Evolutionary conservation across 768 basidiomycete species (phyloP).

Genomic region (Suillus spraguei): DNA sequence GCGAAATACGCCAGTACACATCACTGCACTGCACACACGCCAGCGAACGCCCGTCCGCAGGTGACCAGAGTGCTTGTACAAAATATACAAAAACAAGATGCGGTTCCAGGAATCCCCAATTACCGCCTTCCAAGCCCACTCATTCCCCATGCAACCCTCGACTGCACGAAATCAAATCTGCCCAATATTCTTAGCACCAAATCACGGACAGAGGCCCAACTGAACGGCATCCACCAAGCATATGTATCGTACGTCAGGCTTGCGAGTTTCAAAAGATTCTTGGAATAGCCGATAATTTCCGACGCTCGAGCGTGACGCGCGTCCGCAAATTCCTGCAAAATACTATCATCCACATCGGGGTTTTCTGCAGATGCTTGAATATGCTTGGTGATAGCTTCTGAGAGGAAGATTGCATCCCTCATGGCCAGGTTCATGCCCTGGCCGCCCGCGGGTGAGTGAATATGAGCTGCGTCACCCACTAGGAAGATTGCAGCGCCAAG

Average conservation of each 20-base stretch:
- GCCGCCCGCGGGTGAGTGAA: slow-evolving; percentile 56
- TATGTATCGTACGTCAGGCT: slow-evolving; percentile 26
- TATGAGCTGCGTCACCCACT: slow-evolving; percentile 48
- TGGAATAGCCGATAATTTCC: slow-evolving; percentile 43
- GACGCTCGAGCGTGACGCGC: slow-evolving; percentile 42
- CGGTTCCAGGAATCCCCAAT: not conserved
- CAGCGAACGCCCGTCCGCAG: too few species aligned
- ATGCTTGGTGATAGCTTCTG: slow-evolving; percentile 41
- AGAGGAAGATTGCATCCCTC: slow-evolving; percentile 55
- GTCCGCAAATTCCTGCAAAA: slow-evolving; percentile 38
- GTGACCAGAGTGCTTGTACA: too few species aligned
- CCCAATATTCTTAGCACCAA: slow-evolving; percentile 25
- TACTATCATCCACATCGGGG: slow-evolving; percentile 22
- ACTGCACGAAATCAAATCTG: slow-evolving; percentile 20
- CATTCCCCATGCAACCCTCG: slow-evolving; percentile 25
- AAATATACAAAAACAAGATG: not conserved
- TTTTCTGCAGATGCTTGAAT: slow-evolving; percentile 22
- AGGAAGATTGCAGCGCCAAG: slow-evolving; percentile 22
- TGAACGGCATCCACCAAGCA: slow-evolving; percentile 29
- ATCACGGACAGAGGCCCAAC: slow-evolving; percentile 28
- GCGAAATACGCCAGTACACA: too few species aligned
- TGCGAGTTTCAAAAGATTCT: slow-evolving; percentile 30
- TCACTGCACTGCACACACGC: too few species aligned
- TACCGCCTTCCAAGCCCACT: slow-evolving; percentile 30
- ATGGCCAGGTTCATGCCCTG: slow-evolving; percentile 62